These are phyloP conservation scores for Aspergillus sp. DNA, from an alignment of 2,329 filamentous ascomycete species.

Conservation along the genomic window DNA sequence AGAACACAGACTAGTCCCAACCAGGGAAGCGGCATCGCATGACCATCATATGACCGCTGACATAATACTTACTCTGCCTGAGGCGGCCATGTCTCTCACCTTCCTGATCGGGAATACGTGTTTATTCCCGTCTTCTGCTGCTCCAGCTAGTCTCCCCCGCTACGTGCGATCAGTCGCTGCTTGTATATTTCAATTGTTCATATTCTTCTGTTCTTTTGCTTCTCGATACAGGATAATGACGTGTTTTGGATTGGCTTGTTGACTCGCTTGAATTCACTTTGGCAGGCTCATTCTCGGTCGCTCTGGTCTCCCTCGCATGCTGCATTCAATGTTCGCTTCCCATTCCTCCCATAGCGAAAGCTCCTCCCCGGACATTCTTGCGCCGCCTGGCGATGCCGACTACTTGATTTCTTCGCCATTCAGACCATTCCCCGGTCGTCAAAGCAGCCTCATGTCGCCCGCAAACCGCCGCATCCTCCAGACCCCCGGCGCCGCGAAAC, in stretches of 20 bases:
- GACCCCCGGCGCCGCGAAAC: conserved; percentile 29
- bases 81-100: conserved; percentile 10
- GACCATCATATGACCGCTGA: conserved; percentile 2
- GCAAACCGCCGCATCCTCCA: conserved; percentile 31
- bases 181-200: background rate
- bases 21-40: background rate
- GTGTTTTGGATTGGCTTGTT: conserved; percentile 3
- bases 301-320: conserved; percentile 19
- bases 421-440: conserved; percentile 39
- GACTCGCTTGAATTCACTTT: conserved; percentile 5
- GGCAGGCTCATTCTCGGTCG: conserved; percentile 5
- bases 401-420: conserved; percentile 45
- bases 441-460: conserved; percentile 39
- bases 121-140: conserved; percentile 27
- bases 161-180: background rate
- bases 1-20: background rate
- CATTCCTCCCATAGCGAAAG: conserved; percentile 34
- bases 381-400: conserved; percentile 42
- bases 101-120: conserved; percentile 39
- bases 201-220: conserved; percentile 4
- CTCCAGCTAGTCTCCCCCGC: background rate
- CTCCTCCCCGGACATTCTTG: conserved; percentile 46
- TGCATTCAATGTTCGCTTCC: conserved; percentile 26
- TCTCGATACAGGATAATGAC: conserved; percentile 6
- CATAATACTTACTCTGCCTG: conserved; percentile 14